A percentile compares a stretch with the other conserved stretches of the same genome.
Conservation (phyloP, 495 filamentous ascomycete species). For the Copromyces sp. region DNA sequence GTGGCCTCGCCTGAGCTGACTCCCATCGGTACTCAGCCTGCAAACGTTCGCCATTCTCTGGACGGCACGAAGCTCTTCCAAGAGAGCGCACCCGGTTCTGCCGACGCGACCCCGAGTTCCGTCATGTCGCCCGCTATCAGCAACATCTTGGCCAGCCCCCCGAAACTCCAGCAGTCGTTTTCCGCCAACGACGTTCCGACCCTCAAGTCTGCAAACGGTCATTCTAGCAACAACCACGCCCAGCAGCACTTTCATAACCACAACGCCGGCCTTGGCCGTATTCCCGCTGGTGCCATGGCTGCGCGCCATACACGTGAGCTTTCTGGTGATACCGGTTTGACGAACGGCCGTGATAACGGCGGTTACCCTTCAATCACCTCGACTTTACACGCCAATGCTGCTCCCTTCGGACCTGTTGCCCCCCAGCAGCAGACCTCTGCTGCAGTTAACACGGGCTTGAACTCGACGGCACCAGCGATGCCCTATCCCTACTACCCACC, state of each 20-base stretch:
- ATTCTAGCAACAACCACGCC: constrained; percentile 50
- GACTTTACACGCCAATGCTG: constrained; percentile 65
- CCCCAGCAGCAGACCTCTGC: constrained; percentile 24
- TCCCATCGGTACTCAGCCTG: constrained; percentile 35
- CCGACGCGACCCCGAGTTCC: constrained; percentile 14
- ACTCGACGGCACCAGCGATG: constrained; percentile 24
- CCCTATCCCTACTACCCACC: constrained; percentile 36
- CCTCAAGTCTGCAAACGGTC: constrained; percentile 44
- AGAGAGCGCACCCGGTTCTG: constrained; percentile 12
- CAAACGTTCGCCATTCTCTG: constrained; percentile 46
- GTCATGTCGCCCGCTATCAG: constrained; percentile 28
- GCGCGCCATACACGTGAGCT: constrained; percentile 61
- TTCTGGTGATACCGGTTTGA: constrained; percentile 32
- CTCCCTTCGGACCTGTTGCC: constrained; percentile 52
- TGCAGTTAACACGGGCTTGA: constrained; percentile 23
- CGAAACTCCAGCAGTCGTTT: constrained; percentile 75
- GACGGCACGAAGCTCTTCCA: constrained; percentile 26
- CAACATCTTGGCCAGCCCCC: constrained; percentile 43
- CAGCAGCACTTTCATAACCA: constrained; percentile 77
- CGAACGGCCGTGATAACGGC: constrained; percentile 39
- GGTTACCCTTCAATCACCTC: constrained; percentile 48
- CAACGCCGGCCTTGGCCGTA: constrained; percentile 70
- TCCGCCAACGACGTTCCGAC: constrained; percentile 89
- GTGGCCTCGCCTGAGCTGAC: constrained; percentile 25
- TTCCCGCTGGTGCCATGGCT: constrained; percentile 50